These are phyloP conservation scores for Roridomyces roridus DNA, from an alignment of 768 basidiomycete genomes.

Conservation along the genomic window DNA sequence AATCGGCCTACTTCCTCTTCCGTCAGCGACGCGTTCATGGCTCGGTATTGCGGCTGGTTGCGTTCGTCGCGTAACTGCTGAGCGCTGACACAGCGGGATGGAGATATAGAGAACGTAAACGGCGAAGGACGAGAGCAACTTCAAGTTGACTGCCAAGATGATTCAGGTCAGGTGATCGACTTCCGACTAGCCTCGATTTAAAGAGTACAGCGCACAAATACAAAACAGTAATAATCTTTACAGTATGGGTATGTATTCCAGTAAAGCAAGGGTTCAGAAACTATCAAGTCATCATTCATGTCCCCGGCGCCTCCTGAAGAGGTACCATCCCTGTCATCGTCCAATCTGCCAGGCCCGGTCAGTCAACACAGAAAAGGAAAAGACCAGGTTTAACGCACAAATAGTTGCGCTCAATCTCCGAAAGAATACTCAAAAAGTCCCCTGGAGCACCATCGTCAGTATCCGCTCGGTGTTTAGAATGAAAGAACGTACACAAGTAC, in stretches of 20 bases:
- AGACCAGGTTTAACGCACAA: conserved; percentile 52
- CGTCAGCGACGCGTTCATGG: conserved; percentile 51
- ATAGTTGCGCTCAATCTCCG: conserved; percentile 92
- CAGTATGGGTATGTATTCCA: background rate
- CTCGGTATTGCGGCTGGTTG: too few species aligned
- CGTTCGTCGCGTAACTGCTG: too few species aligned
- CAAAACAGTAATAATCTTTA: background rate
- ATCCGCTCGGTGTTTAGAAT: background rate
- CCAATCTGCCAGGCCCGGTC: conserved; percentile 49
- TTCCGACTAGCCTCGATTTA: too few species aligned
- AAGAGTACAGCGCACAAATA: background rate
- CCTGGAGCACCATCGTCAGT: conserved; percentile 48
- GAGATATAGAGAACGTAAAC: too few species aligned
- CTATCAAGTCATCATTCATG: conserved; percentile 28
- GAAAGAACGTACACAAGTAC: conserved; percentile 73
- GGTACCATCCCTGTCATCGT: conserved; percentile 72
- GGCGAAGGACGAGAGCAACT: too few species aligned
- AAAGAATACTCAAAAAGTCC: conserved; percentile 92
- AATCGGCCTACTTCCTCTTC: conserved; percentile 83
- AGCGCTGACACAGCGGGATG: conserved; percentile 23
- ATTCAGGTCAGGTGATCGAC: too few species aligned
- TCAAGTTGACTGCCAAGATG: too few species aligned
- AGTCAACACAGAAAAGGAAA: too few species aligned
- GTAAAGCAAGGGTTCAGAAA: background rate
- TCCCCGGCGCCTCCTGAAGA: conserved; percentile 54